Conservation (phyloP, 1,284 basidiomycete species). For the Retiboletus fuscus region DNA sequence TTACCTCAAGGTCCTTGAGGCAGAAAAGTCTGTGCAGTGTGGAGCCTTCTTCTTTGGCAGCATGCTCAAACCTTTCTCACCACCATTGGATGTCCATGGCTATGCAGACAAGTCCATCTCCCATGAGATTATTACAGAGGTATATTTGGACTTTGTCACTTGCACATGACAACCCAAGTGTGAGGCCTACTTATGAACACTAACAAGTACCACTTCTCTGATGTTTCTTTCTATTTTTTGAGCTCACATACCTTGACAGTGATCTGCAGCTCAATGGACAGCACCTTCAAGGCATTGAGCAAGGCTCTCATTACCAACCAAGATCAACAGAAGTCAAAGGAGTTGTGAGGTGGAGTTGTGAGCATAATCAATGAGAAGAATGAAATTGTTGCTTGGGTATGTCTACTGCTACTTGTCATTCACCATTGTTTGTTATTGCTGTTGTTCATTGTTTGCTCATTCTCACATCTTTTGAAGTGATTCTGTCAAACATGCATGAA, state of each 20-base stretch:
- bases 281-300: background rate
- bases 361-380: background rate
- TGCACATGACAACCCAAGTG: background rate
- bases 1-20: background rate
- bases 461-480: background rate
- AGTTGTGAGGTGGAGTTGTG: background rate
- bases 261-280: background rate
- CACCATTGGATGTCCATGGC: background rate
- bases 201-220: background rate
- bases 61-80: background rate
- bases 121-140: background rate
- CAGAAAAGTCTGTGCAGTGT: too few relatives aligned
- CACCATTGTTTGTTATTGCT: too few relatives aligned
- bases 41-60: too few relatives aligned
- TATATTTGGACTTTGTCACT: background rate
- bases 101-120: background rate
- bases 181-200: background rate
- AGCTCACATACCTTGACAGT: background rate
- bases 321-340: background rate
- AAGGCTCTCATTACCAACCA: background rate
- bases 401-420: background rate
- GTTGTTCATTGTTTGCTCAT: too few relatives aligned
- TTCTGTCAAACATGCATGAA: background rate
- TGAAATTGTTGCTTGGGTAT: background rate
- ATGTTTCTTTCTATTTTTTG: background rate